Evolutionary conservation across 139 green algal genomes (phyloP).

Genomic region (Volvox africanus): DNA sequence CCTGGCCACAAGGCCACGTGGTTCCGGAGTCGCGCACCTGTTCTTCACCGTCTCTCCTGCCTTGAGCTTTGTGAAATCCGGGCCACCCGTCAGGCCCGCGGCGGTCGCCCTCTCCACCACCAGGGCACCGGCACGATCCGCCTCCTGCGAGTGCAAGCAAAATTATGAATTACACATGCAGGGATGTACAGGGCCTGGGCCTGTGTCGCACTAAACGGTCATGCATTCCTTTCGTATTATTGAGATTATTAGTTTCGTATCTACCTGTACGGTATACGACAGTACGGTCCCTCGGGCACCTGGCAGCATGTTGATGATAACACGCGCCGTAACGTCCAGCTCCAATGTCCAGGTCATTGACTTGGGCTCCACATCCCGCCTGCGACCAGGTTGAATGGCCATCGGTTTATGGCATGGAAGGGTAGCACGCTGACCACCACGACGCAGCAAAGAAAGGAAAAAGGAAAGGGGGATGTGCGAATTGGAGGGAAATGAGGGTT

Average conservation of each 20-base stretch:
- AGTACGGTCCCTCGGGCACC: background rate
- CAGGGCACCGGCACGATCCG: background rate
- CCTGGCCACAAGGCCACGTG: too few species aligned
- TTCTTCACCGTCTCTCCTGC: conserved; percentile 7
- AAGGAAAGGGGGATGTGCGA: too few species aligned
- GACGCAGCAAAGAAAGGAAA: too few species aligned
- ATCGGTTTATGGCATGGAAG: too few species aligned
- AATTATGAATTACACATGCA: too few species aligned
- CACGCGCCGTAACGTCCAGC: conserved; percentile 20
- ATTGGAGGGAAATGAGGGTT: too few species aligned
- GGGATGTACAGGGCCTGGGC: too few species aligned
- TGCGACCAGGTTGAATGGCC: background rate
- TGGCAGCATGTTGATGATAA: conserved; percentile 10
- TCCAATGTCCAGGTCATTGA: conserved; percentile 28
- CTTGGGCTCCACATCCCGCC: background rate
- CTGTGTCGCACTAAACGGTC: too few species aligned
- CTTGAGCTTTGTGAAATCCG: background rate
- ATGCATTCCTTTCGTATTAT: too few species aligned
- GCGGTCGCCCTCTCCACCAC: background rate
- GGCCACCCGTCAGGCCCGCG: background rate
- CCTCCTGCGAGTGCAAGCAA: conserved; percentile 4
- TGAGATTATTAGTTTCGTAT: background rate
- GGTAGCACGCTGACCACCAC: too few species aligned
- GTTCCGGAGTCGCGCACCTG: background rate
- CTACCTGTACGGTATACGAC: conserved; percentile 27